A percentile compares a stretch with the other conserved stretches of the same genome.
phyloP scores from a whole-genome alignment of 2,329 filamentous ascomycete genomes.

The Trichoderma arundinaceum region DNA sequence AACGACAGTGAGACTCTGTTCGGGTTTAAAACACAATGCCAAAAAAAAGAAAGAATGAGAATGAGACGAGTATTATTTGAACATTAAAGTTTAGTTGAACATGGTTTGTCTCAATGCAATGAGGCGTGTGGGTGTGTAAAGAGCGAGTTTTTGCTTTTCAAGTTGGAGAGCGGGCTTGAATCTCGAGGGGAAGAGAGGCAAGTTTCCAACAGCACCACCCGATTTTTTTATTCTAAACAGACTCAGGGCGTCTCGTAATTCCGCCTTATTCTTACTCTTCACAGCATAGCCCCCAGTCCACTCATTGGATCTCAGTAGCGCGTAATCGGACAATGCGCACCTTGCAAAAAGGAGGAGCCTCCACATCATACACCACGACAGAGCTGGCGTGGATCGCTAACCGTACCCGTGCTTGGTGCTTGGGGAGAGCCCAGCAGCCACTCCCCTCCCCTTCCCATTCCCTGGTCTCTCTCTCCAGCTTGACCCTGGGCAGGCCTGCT shows the following conservation, averaged over 20 bases:
- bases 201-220: background rate
- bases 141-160: slow-evolving; percentile 13
- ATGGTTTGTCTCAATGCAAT: slow-evolving; percentile 2
- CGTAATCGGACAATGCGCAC: slow-evolving; percentile 9
- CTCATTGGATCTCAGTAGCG: slow-evolving; percentile 20
- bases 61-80: background rate
- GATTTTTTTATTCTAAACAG: background rate
- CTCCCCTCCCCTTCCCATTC: background rate
- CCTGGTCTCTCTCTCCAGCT: background rate
- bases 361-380: slow-evolving; percentile 18
- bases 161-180: slow-evolving; percentile 4
- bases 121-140: slow-evolving; percentile 2
- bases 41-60: slow-evolving; percentile 14
- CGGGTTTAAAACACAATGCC: background rate
- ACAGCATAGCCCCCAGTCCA: slow-evolving; percentile 20
- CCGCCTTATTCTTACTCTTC: background rate
- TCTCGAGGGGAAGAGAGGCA: background rate
- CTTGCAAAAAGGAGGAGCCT: slow-evolving; percentile 25
- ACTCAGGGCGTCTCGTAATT: slow-evolving; percentile 18
- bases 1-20: background rate
- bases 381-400: slow-evolving; percentile 28
- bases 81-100: slow-evolving; percentile 18
- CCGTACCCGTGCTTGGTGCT: slow-evolving; percentile 13
- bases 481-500: no score
- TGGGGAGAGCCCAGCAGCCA: background rate